phyloP scores from a whole-genome alignment of 441 rosid species.

The Cnidoscolus chayamansa region DNA sequence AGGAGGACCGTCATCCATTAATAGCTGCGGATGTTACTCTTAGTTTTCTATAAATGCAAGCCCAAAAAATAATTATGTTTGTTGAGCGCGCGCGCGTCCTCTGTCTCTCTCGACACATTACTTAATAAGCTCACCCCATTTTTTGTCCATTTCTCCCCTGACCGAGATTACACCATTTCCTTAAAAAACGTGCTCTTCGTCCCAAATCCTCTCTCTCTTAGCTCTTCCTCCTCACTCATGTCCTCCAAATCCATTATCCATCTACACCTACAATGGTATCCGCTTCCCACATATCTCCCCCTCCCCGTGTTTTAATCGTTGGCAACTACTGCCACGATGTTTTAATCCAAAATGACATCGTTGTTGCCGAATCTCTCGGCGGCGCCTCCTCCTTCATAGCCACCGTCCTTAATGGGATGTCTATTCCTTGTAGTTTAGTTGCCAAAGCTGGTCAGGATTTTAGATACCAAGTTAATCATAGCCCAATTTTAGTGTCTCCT shows the following conservation, averaged over 20 bases:
- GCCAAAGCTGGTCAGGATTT: slow-evolving; percentile 78
- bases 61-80: no score
- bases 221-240: slow-evolving; percentile 25
- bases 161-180: background rate
- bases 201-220: background rate
- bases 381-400: slow-evolving; percentile 88
- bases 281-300: slow-evolving; percentile 16
- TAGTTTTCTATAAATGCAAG: no score
- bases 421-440: slow-evolving; percentile 44
- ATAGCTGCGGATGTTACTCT: no score
- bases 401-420: slow-evolving; percentile 50
- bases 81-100: slow-evolving; percentile 24
- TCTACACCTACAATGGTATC: slow-evolving; percentile 32
- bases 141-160: background rate
- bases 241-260: slow-evolving; percentile 19
- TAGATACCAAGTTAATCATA: slow-evolving; percentile 38
- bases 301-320: slow-evolving; percentile 57
- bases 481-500: slow-evolving; percentile 38
- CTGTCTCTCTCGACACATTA: slow-evolving; percentile 2
- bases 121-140: background rate
- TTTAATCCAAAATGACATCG: slow-evolving; percentile 47
- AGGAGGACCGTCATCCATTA: no score
- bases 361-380: slow-evolving; percentile 83
- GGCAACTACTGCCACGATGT: slow-evolving; percentile 93
- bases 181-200: background rate